These are phyloP conservation scores for Abrus pulchellus DNA, from an alignment of 306 rosid genomes.

Conservation along the genomic window DNA sequence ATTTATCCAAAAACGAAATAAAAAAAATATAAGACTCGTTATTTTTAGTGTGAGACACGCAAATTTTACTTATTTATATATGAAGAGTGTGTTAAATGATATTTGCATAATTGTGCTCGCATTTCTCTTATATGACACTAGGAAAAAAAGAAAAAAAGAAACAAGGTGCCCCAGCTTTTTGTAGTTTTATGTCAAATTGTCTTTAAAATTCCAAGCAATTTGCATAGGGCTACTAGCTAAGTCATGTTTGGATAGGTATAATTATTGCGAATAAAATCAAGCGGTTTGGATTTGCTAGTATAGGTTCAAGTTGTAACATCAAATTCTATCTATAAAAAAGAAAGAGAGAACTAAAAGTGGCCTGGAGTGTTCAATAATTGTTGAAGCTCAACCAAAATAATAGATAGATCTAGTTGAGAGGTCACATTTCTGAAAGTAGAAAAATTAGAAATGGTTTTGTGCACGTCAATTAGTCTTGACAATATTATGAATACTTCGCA, in stretches of 20 bases:
- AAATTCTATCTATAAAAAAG: neutral
- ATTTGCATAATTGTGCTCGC: neutral
- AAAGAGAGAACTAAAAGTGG: constrained; percentile 17
- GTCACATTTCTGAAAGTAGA: constrained; percentile 45
- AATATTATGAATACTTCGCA: constrained; percentile 18
- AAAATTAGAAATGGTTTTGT: constrained; percentile 26
- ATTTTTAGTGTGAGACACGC: neutral
- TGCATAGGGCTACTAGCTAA: constrained; percentile 25
- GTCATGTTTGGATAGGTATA: neutral
- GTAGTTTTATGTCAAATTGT: constrained; percentile 45
- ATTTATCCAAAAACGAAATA: neutral
- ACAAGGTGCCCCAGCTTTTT: constrained; percentile 29
- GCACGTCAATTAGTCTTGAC: constrained; percentile 41
- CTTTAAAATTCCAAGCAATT: constrained; percentile 52
- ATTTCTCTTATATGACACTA: neutral
- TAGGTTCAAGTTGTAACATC: constrained; percentile 2
- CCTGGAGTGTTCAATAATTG: constrained; percentile 29
- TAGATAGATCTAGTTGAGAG: constrained; percentile 38
- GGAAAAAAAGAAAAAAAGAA: constrained; percentile 11
- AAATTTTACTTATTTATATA: neutral
- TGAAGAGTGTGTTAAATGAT: neutral
- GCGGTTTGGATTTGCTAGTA: neutral
- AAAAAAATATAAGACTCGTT: neutral
- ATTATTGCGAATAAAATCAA: neutral
- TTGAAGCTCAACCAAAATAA: constrained; percentile 40